Evolutionary conservation across 306 rosid genomes (phyloP).

Genomic region (Lathyrus sativus): DNA sequence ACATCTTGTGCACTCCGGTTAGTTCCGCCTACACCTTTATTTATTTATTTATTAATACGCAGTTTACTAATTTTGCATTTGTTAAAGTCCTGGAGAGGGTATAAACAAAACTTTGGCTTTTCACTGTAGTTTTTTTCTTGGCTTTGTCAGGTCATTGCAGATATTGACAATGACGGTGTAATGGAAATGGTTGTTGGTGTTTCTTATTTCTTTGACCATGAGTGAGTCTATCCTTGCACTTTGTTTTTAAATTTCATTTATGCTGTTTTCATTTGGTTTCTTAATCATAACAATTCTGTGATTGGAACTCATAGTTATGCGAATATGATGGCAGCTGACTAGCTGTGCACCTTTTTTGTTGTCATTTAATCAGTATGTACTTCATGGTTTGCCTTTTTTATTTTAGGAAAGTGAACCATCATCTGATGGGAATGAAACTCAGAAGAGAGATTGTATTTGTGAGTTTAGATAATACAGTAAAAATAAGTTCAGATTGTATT

Average conservation of each 20-base stretch:
- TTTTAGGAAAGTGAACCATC: slow-evolving; percentile 15
- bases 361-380: slow-evolving; percentile 20
- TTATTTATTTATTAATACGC: neutral
- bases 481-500: neutral
- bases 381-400: slow-evolving; percentile 22
- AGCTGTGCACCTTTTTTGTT: slow-evolving; percentile 19
- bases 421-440: slow-evolving; percentile 16
- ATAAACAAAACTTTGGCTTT: slow-evolving; percentile 14
- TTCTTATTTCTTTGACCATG: slow-evolving; percentile 90
- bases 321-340: slow-evolving; percentile 1
- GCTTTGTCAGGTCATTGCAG: slow-evolving; percentile 84
- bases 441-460: neutral
- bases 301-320: neutral
- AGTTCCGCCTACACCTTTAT: slow-evolving; percentile 43
- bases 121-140: slow-evolving; percentile 24
- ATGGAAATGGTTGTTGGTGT: slow-evolving; percentile 93
- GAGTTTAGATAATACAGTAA: slow-evolving; percentile 1
- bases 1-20: slow-evolving; percentile 91
- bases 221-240: slow-evolving; percentile 62
- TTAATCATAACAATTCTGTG: slow-evolving; percentile 9
- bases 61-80: slow-evolving; percentile 12
- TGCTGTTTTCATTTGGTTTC: slow-evolving; percentile 14
- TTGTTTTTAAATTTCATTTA: slow-evolving; percentile 2
- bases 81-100: slow-evolving; percentile 4
- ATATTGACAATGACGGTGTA: slow-evolving; percentile 93